phyloP scores from a whole-genome alignment of 139 green algal genomes.

The Chlamydomonas sphaeroides region DNA sequence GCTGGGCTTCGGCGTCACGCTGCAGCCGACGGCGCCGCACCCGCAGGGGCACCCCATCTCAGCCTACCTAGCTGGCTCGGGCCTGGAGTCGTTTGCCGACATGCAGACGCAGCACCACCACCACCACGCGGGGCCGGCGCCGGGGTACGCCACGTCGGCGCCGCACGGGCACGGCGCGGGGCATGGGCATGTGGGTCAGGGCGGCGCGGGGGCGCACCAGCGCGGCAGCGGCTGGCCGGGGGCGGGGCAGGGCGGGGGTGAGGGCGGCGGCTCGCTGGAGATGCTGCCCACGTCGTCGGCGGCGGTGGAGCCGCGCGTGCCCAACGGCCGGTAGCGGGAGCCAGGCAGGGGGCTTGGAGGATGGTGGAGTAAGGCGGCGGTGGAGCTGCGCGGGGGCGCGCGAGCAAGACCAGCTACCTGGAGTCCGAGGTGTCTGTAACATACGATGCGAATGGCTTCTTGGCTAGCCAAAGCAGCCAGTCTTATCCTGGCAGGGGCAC shows the following conservation, averaged over 20 bases:
- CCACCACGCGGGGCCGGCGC: not conserved
- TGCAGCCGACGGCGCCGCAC: not conserved
- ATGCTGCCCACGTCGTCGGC: conserved; percentile 26
- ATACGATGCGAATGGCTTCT: too few species aligned
- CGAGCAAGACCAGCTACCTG: too few species aligned
- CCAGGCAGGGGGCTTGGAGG: too few species aligned
- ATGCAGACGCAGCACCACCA: not conserved
- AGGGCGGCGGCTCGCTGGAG: not conserved
- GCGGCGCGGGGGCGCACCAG: too few species aligned
- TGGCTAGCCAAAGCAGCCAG: too few species aligned
- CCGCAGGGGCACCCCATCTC: not conserved
- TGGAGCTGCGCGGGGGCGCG: too few species aligned
- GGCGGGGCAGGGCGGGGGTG: not conserved
- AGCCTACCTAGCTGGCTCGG: not conserved
- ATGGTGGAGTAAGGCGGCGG: too few species aligned
- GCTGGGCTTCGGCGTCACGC: conserved; percentile 33
- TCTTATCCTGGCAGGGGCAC: too few species aligned
- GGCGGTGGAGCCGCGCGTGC: conserved; percentile 1
- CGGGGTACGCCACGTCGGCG: not conserved
- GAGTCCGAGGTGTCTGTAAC: too few species aligned
- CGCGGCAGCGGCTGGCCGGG: too few species aligned
- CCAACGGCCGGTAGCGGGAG: too few species aligned
- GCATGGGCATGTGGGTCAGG: too few species aligned
- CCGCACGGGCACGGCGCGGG: not conserved
- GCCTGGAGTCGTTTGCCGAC: conserved; percentile 33